These are phyloP conservation scores for Ceriops tagal DNA, from an alignment of 345 rosid species.

Conservation along the genomic window DNA sequence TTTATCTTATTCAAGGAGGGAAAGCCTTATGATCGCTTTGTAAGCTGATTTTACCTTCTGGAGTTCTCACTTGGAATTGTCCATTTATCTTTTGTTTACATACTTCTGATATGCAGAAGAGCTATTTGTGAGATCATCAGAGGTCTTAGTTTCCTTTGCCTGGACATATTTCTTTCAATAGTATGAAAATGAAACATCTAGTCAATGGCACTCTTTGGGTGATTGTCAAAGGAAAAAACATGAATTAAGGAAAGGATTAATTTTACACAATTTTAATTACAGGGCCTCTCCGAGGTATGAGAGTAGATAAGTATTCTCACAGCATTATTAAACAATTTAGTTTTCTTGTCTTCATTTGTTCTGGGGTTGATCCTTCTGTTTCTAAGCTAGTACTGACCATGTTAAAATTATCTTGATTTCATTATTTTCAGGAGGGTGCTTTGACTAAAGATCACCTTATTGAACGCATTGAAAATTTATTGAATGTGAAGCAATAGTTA, in stretches of 20 bases:
- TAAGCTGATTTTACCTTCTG: constrained; percentile 37
- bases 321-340: not conserved
- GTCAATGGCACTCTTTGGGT: not conserved
- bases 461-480: constrained; percentile 60
- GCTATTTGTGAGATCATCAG: not conserved
- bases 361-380: not conserved
- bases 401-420: not conserved
- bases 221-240: no score
- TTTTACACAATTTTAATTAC: not conserved
- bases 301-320: not conserved
- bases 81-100: not conserved
- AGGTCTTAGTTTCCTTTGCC: not conserved
- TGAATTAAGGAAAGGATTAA: not conserved
- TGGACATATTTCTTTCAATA: not conserved
- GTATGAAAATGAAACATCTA: not conserved
- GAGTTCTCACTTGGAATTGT: not conserved
- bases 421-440: constrained; percentile 68
- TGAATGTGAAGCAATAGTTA: constrained; percentile 56
- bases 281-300: not conserved
- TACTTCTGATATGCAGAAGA: not conserved
- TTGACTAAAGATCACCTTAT: constrained; percentile 61
- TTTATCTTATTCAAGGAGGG: constrained; percentile 86
- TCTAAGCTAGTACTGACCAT: not conserved
- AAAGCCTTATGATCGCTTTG: constrained; percentile 76
- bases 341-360: not conserved